Evolutionary conservation across 371 early-diverging fungal species (phyloP).

Genomic region (Nematocida parisii): DNA sequence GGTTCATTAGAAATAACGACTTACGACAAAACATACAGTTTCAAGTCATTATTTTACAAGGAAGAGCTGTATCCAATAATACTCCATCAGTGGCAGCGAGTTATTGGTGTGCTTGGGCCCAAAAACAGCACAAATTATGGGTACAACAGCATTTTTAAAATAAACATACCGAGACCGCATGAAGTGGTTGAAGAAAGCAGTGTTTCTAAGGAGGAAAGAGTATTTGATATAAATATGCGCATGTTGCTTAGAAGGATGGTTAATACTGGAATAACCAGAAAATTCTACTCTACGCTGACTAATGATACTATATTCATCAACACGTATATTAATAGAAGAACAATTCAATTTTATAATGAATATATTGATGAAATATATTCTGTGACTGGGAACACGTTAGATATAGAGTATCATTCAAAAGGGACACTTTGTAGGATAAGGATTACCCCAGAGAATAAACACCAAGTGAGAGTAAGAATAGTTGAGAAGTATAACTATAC

Average conservation of each 20-base stretch:
- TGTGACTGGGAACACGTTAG: constrained; percentile 1
- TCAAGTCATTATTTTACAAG: constrained; percentile 41
- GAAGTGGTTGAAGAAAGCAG: constrained; percentile 34
- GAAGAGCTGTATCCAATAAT: constrained; percentile 36
- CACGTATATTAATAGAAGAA: constrained; percentile 50
- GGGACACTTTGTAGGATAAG: constrained; percentile 50
- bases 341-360: constrained; percentile 55
- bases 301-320: constrained; percentile 21
- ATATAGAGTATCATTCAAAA: constrained; percentile 50
- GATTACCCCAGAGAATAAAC: constrained; percentile 3
- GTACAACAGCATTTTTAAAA: constrained; percentile 32
- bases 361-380: constrained; percentile 52
- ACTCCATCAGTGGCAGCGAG: constrained; percentile 35
- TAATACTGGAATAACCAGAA: not conserved
- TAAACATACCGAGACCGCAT: constrained; percentile 43
- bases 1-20: constrained; percentile 51
- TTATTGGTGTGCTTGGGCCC: not conserved
- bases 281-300: constrained; percentile 44
- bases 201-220: constrained; percentile 30
- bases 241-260: constrained; percentile 15
- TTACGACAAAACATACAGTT: constrained; percentile 58
- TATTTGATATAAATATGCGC: constrained; percentile 30
- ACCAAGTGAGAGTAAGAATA: constrained; percentile 16
- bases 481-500: constrained; percentile 59
- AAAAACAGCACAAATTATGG: constrained; percentile 7